A percentile compares a stretch with the other conserved stretches of the same genome.
Evolutionary conservation across 352 stramenopile genomes (phyloP).

Genomic region (Lagenidium giganteum): DNA sequence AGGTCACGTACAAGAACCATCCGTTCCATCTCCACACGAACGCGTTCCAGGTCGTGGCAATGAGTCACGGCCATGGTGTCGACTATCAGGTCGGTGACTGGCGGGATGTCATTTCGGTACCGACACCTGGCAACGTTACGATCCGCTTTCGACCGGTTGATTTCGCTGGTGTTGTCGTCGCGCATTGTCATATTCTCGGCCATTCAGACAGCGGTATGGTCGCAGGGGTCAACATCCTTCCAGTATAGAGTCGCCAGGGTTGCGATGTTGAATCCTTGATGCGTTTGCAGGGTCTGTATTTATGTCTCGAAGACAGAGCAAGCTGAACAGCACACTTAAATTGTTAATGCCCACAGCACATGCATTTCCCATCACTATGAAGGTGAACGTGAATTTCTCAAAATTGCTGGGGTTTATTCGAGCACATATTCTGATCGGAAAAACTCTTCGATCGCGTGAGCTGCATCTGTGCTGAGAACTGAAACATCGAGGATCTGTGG

Average conservation of each 20-base stretch:
- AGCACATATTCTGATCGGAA: constrained; percentile 64
- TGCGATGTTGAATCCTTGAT: too few species aligned
- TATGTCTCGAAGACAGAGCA: too few species aligned
- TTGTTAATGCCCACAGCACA: too few species aligned
- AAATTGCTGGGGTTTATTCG: too few species aligned
- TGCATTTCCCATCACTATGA: too few species aligned
- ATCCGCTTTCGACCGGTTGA: constrained; percentile 74
- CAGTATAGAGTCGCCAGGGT: too few species aligned
- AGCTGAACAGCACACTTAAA: too few species aligned
- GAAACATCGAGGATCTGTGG: constrained; percentile 55
- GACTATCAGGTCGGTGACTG: constrained; percentile 79
- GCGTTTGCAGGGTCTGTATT: too few species aligned
- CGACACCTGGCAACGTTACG: constrained; percentile 71
- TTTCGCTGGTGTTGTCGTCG: constrained; percentile 49
- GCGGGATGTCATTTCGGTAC: constrained; percentile 75
- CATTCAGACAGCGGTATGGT: constrained; percentile 84
- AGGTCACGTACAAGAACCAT: constrained; percentile 56
- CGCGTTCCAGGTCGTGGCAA: constrained; percentile 73
- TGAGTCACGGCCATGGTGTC: constrained; percentile 55
- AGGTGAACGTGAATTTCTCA: too few species aligned
- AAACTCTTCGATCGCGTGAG: constrained; percentile 64
- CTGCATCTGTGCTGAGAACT: constrained; percentile 50
- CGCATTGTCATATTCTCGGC: constrained; percentile 77
- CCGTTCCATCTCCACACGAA: constrained; percentile 86
- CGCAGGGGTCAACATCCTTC: constrained; percentile 43